phyloP scores from a whole-genome alignment of 2,329 filamentous ascomycete genomes.

The Allantophomopsis lycopodina region DNA sequence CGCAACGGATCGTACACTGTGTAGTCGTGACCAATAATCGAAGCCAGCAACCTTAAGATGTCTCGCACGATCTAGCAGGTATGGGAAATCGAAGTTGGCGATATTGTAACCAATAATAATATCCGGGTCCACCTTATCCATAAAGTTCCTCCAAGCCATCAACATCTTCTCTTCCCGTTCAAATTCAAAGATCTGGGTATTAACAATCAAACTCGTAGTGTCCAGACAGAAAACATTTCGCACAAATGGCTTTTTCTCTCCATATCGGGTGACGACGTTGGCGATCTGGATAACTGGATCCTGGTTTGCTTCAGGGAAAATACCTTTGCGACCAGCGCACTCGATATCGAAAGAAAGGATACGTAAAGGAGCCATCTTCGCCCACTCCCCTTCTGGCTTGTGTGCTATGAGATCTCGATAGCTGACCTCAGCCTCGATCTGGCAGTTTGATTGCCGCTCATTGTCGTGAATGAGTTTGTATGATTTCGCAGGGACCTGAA shows the following conservation, averaged over 20 bases:
- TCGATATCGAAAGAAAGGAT: constrained; percentile 97
- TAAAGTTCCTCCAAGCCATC: constrained; percentile 80
- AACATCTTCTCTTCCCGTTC: constrained; percentile 78
- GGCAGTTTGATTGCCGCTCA: constrained; percentile 77
- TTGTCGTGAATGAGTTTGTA: constrained; percentile 56
- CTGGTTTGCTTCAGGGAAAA: constrained; percentile 84
- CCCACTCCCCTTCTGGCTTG: constrained; percentile 84
- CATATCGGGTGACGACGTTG: constrained; percentile 86
- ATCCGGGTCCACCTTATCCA: constrained; percentile 84
- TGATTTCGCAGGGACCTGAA: constrained; percentile 63
- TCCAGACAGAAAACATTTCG: constrained; percentile 94
- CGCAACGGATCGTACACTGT: constrained; percentile 52
- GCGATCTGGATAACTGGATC: constrained; percentile 98
- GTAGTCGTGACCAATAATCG: constrained; percentile 76
- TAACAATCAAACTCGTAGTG: constrained; percentile 84
- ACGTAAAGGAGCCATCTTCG: constrained; percentile 90
- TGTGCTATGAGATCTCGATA: constrained; percentile 79
- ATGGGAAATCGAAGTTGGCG: constrained; percentile 96
- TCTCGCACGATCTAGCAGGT: constrained; percentile 76
- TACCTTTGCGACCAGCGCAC: constrained; percentile 91
- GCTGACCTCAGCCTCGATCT: constrained; percentile 82
- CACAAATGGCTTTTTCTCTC: constrained; percentile 90
- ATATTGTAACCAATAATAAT: constrained; percentile 99
- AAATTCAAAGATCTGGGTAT: constrained; percentile 82
- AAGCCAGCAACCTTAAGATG: constrained; percentile 72